Evolutionary conservation across 106 monocot genomes (phyloP).

Genomic region (Vanilla planifolia): DNA sequence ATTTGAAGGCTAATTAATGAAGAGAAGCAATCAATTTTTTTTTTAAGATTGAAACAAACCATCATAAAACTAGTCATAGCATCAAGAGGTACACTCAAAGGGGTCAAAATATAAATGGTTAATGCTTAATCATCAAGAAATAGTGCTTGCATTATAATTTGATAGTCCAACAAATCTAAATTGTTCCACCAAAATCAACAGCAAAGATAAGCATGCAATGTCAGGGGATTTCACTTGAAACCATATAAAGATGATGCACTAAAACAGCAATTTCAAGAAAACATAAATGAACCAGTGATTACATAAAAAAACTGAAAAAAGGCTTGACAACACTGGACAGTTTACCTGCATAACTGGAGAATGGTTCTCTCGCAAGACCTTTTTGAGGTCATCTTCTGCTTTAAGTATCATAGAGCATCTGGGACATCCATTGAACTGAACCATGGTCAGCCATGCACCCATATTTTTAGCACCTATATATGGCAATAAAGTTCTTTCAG

Average conservation of each 20-base stretch:
- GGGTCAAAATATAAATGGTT: too few species aligned
- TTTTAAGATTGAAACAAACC: too few species aligned
- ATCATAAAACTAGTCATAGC: too few species aligned
- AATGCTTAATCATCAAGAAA: too few species aligned
- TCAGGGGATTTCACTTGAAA: neutral
- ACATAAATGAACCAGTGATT: neutral
- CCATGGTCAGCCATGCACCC: slow-evolving; percentile 50
- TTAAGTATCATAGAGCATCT: slow-evolving; percentile 48
- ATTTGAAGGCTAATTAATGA: too few species aligned
- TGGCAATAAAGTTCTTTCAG: slow-evolving; percentile 54
- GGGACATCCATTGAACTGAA: slow-evolving; percentile 61
- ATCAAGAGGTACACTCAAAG: too few species aligned
- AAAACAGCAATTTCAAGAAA: neutral
- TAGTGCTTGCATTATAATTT: too few species aligned
- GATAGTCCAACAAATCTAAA: neutral
- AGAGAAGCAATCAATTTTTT: too few species aligned
- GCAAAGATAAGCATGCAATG: neutral
- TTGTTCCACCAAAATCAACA: neutral
- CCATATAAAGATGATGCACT: neutral
- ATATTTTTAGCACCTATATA: slow-evolving; percentile 40
- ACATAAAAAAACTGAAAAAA: neutral
- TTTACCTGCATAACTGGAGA: slow-evolving; percentile 67
- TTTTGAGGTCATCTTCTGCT: slow-evolving; percentile 60
- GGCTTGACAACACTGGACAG: neutral
- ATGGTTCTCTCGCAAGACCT: slow-evolving; percentile 29